Conservation (phyloP, 257 asterid genomes). For the Lantana camara region DNA sequence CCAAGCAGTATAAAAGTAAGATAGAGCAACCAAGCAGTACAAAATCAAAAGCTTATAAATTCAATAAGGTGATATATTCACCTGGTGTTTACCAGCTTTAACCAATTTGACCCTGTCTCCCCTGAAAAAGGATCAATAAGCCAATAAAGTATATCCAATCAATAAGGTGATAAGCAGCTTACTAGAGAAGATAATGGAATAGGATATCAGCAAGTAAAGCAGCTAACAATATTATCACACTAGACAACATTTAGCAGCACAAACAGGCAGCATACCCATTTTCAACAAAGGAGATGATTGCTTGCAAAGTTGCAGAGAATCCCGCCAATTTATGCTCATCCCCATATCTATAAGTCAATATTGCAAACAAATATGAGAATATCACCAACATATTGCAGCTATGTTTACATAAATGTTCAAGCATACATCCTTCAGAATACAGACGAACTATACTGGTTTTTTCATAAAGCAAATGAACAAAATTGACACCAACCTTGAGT, state of each 20-base stretch:
- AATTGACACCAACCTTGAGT: constrained; percentile 67
- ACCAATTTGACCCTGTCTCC: constrained; percentile 88
- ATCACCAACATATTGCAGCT: constrained; percentile 11
- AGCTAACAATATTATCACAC: not conserved
- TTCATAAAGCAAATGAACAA: constrained; percentile 4
- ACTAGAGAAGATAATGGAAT: not conserved
- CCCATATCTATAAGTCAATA: constrained; percentile 69
- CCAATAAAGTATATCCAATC: constrained; percentile 24
- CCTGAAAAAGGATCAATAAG: constrained; percentile 51
- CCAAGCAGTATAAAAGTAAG: not conserved
- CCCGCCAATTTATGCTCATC: constrained; percentile 99
- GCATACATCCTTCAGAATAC: constrained; percentile 5
- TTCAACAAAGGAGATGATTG: constrained; percentile 96
- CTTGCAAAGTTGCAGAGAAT: constrained; percentile 97
- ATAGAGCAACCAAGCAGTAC: not conserved
- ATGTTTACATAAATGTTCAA: not conserved
- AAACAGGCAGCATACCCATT: constrained; percentile 72
- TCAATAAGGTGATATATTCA: constrained; percentile 32
- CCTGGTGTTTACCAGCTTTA: constrained; percentile 99
- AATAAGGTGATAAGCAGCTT: constrained; percentile 15
- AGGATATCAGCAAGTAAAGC: too few species aligned
- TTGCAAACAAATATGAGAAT: constrained; percentile 15
- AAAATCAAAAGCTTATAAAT: constrained; percentile 12
- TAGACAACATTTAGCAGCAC: constrained; percentile 24
- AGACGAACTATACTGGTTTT: not conserved